phyloP scores from a whole-genome alignment of 352 stramenopile genomes.

The Globisporangium barbulae region DNA sequence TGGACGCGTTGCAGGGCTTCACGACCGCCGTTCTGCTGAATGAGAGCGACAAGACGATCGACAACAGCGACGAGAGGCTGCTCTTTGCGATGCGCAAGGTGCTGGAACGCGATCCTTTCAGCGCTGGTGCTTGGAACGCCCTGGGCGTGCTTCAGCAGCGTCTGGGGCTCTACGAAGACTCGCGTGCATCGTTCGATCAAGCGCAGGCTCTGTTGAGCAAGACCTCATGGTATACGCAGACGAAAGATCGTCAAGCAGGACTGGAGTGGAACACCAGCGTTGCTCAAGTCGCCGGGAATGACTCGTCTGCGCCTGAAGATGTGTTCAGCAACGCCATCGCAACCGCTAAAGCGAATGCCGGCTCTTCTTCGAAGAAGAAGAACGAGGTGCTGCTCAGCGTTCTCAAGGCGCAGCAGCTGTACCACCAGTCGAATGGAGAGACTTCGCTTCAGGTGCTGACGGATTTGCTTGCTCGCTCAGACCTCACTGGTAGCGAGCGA shows the following conservation, averaged over 20 bases:
- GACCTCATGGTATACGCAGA: neutral
- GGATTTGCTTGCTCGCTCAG: constrained; percentile 7
- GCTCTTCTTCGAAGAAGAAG: neutral
- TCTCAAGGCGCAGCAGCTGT: constrained; percentile 13
- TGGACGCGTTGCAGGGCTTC: constrained; percentile 72
- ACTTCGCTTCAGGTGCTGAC: neutral
- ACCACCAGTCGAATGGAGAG: constrained; percentile 7
- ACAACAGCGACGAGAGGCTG: constrained; percentile 32
- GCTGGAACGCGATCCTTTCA: constrained; percentile 66
- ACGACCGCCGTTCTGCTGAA: constrained; percentile 33
- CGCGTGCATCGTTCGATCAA: constrained; percentile 29
- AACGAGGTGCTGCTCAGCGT: neutral
- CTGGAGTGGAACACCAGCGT: constrained; percentile 42
- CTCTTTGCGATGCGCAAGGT: constrained; percentile 83
- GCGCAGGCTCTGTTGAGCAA: constrained; percentile 13
- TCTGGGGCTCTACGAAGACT: constrained; percentile 41
- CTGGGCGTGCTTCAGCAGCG: constrained; percentile 62
- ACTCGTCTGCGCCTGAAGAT: neutral
- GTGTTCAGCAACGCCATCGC: constrained; percentile 9
- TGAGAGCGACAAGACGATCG: constrained; percentile 13
- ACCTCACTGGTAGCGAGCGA: constrained; percentile 13
- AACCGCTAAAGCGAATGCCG: neutral
- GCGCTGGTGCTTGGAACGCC: constrained; percentile 55
- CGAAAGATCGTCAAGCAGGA: constrained; percentile 1
- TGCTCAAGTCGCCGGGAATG: constrained; percentile 21